A percentile compares a stretch with the other conserved stretches of the same genome.
These are phyloP conservation scores for Stevia rebaudiana DNA, from an alignment of 140 eudicot genomes.

Conservation along the genomic window DNA sequence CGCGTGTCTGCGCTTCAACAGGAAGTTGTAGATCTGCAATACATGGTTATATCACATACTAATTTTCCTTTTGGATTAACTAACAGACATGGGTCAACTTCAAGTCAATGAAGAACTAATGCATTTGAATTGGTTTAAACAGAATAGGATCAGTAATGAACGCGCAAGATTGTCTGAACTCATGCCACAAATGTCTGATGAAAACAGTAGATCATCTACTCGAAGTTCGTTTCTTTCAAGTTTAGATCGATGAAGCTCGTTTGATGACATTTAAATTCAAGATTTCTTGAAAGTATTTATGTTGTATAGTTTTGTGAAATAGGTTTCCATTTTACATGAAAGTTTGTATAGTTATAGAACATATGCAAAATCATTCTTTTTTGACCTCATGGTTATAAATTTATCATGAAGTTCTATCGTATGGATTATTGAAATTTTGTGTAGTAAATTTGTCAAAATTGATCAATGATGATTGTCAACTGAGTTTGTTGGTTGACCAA, in stretches of 20 bases:
- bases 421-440: too few species aligned
- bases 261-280: conserved; percentile 14
- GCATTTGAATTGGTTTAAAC: conserved; percentile 23
- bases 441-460: too few species aligned
- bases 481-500: too few species aligned
- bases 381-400: too few species aligned
- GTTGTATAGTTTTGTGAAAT: conserved; percentile 19
- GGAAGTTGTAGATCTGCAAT: conserved; percentile 54
- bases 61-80: not conserved
- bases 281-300: conserved; percentile 25
- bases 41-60: conserved; percentile 43
- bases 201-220: conserved; percentile 28
- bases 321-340: not conserved
- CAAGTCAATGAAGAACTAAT: conserved; percentile 8
- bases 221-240: conserved; percentile 52
- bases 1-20: conserved; percentile 47
- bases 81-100: not conserved
- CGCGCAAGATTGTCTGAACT: conserved; percentile 57
- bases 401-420: too few species aligned
- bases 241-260: conserved; percentile 49
- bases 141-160: conserved; percentile 66
- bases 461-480: too few species aligned
- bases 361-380: too few species aligned
- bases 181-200: conserved; percentile 40
- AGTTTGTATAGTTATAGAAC: conserved; percentile 1